A percentile compares a stretch with the other conserved stretches of the same genome.
These are phyloP conservation scores for Aegilops speltoides DNA, from an alignment of 176 grass and related monocot species.

Conservation along the genomic window DNA sequence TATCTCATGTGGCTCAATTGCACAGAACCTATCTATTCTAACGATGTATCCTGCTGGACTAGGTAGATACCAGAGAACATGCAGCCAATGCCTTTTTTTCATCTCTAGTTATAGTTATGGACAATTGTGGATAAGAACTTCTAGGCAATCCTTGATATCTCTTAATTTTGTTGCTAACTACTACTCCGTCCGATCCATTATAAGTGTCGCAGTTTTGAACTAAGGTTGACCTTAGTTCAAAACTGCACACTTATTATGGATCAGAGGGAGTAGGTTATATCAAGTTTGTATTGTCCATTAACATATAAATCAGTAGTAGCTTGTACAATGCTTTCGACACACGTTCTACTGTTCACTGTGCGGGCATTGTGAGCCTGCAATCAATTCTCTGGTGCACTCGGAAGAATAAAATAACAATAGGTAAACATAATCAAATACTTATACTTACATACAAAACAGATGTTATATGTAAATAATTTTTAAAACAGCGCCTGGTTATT, in stretches of 20 bases:
- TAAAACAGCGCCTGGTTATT: no score
- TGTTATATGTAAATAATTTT: no score
- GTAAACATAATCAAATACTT: no score
- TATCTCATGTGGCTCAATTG: background rate
- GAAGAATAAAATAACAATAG: no score
- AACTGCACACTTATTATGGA: no score
- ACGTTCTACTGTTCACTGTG: background rate
- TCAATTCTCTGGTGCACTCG: background rate
- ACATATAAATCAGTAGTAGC: background rate
- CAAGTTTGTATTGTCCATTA: background rate
- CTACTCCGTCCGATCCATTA: background rate
- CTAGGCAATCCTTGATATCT: background rate
- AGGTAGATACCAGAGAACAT: background rate
- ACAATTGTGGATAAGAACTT: background rate
- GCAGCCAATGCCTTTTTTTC: background rate
- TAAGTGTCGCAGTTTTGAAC: no score
- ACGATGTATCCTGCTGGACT: background rate
- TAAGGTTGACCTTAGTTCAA: no score
- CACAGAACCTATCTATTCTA: background rate
- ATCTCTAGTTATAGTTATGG: background rate
- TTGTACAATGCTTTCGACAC: background rate
- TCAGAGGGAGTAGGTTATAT: background rate
- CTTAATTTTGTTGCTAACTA: background rate
- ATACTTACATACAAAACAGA: no score
- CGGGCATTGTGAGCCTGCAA: background rate